Evolutionary conservation across 176 grass and related monocot genomes (phyloP).

Genomic region (Rhynchospora tenuis): DNA sequence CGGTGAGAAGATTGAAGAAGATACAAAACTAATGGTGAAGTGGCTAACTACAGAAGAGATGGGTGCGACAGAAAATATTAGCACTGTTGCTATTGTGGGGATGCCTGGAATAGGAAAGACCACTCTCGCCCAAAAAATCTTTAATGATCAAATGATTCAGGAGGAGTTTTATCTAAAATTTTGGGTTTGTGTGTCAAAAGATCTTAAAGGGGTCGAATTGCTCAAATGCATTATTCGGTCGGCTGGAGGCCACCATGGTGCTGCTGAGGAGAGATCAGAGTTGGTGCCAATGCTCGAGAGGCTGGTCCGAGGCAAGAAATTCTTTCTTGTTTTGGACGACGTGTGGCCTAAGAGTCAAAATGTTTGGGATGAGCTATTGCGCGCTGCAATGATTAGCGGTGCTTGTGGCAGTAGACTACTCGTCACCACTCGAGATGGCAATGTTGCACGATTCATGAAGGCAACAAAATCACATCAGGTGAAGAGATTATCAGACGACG

Average conservation of each 20-base stretch:
- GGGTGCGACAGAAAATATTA: too few relatives aligned
- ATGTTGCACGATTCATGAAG: conserved; percentile 18
- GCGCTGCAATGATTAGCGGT: not conserved
- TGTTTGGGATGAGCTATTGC: conserved; percentile 31
- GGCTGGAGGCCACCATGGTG: not conserved
- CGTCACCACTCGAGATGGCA: conserved; percentile 22
- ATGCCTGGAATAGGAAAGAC: too few relatives aligned
- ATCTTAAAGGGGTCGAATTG: conserved; percentile 2
- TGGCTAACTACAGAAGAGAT: too few relatives aligned
- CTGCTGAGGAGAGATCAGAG: not conserved
- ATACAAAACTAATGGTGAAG: too few relatives aligned
- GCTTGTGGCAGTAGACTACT: not conserved
- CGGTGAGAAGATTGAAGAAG: too few relatives aligned
- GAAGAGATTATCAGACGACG: not conserved
- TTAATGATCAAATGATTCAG: too few relatives aligned
- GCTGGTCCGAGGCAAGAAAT: not conserved
- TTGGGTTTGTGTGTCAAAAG: conserved; percentile 33
- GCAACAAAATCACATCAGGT: conserved; percentile 17
- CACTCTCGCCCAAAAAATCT: too few relatives aligned
- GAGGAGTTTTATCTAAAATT: conserved; percentile 17
- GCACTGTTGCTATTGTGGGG: too few relatives aligned
- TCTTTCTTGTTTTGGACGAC: conserved; percentile 37
- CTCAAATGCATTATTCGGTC: conserved; percentile 22
- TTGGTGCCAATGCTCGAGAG: not conserved
- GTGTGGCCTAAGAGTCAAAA: not conserved